Evolutionary conservation across 805 yeast species (phyloP), one percentile per base, ranked within the genome.

Genomic region (Myxozyma sirexii): DNA sequence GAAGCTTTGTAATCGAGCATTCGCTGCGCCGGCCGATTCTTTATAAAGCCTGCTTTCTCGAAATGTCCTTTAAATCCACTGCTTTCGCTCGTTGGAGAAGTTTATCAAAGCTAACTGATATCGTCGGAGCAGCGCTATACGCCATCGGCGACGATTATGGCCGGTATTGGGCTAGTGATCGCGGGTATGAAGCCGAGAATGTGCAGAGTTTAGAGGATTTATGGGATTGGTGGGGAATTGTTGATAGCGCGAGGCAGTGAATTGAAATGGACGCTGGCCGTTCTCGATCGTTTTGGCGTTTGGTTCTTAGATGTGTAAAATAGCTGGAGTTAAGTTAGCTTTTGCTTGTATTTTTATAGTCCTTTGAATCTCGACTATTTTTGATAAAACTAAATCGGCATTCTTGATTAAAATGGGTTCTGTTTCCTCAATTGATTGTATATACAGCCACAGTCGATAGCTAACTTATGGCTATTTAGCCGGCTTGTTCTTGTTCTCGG

Each of bases 211-310:
- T 57, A 27, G 61, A 51, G 26, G 61, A 44, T 19, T 33, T 57
- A 19, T 57, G 61, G 61, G 57, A 52, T 12, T 57, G 47, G 47
- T 57, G 61, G 61, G 48, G 13, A 13, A 13, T 17, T 21, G 54
- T 38, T 3, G 61, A 57, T 37, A 35, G 19, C 15, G 43, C 45
- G 13, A 4, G 41, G 23, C 10, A n/a, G 17, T 21, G 41, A 17
- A 8, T 29, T 7, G 33, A 7, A 29, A 10, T 10, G 33, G 10
- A 29, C n/a, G n/a, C n/a, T 29, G 33, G 10, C 10, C 33, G 10
- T 6, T 29, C n/a, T n/a, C n/a, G n/a, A n/a, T n/a, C n/a, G n/a
- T n/a, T n/a, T n/a, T n/a, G n/a, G n/a, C n/a, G n/a, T n/a, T n/a
- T n/a, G n/a, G n/a, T n/a, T n/a, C n/a, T n/a, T n/a, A n/a, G n/a